Conservation (phyloP, 345 rosid genomes). For the Euphorbia pulcherrima region DNA sequence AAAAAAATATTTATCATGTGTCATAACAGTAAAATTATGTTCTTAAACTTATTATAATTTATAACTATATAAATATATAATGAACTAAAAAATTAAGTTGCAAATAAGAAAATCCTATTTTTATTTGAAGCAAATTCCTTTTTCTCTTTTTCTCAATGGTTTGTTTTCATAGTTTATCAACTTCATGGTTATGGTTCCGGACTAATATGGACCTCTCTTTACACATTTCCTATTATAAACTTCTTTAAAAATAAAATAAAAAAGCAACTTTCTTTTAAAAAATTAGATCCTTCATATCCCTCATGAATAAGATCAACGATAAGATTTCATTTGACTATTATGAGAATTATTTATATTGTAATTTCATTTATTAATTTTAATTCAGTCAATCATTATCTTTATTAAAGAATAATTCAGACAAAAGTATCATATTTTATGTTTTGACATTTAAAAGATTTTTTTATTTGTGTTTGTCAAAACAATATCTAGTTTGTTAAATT, state of each 20-base stretch:
- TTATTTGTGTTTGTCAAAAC: too few species aligned
- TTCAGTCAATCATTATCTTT: not conserved
- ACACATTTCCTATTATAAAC: not conserved
- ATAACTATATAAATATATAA: too few species aligned
- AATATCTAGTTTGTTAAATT: too few species aligned
- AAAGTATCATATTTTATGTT: not conserved
- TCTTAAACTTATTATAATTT: too few species aligned
- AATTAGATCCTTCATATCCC: not conserved
- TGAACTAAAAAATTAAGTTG: too few species aligned
- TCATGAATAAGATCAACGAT: not conserved
- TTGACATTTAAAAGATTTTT: not conserved
- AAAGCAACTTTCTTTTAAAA: not conserved
- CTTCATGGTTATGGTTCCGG: not conserved
- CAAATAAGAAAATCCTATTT: too few species aligned
- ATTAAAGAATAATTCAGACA: not conserved
- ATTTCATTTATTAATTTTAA: too few species aligned
- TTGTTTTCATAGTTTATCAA: not conserved
- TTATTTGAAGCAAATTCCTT: too few species aligned
- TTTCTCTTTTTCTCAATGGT: not conserved
- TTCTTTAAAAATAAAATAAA: not conserved
- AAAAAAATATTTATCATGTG: constrained; percentile 25
- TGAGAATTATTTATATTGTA: not conserved
- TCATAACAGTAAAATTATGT: constrained; percentile 33
- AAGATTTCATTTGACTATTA: not conserved
- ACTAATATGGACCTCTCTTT: not conserved